Evolutionary conservation across 345 rosid genomes (phyloP).

Genomic region (Draba incana): DNA sequence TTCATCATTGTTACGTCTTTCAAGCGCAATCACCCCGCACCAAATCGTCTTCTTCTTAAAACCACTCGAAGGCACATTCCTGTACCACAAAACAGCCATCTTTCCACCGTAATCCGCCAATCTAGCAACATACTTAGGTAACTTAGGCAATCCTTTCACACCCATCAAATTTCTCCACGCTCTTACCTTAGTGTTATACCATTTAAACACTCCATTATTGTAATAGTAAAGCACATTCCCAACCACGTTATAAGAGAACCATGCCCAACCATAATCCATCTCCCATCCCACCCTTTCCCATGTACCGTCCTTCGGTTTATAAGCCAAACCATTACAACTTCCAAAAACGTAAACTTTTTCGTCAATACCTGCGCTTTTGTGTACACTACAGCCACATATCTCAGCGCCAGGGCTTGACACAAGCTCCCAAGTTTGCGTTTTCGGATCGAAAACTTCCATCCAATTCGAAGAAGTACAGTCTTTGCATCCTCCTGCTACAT

Average conservation of each 20-base stretch:
- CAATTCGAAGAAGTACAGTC: slow-evolving; percentile 52
- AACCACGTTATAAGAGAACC: not conserved
- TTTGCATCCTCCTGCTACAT: slow-evolving; percentile 66
- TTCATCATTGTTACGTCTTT: slow-evolving; percentile 44
- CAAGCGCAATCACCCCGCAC: slow-evolving; percentile 63
- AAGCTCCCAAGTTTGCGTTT: slow-evolving; percentile 45
- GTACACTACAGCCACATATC: not conserved
- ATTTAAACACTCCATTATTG: slow-evolving; percentile 60
- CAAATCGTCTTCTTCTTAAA: slow-evolving; percentile 47
- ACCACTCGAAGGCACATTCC: slow-evolving; percentile 33
- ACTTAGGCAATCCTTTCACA: slow-evolving; percentile 55
- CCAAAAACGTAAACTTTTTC: slow-evolving; percentile 6
- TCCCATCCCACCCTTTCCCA: slow-evolving; percentile 62
- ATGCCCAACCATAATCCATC: not conserved
- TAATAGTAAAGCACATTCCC: slow-evolving; percentile 58
- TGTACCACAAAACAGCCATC: slow-evolving; percentile 69
- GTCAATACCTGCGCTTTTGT: not conserved
- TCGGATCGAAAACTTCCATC: slow-evolving; percentile 73
- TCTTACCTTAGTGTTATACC: slow-evolving; percentile 49
- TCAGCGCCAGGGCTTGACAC: not conserved
- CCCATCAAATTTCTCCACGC: slow-evolving; percentile 61
- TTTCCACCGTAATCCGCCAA: slow-evolving; percentile 50
- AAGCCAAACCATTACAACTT: not conserved
- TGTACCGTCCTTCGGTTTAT: slow-evolving; percentile 14
- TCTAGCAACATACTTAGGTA: slow-evolving; percentile 55